Evolutionary conservation across 805 yeast genomes (phyloP), one percentile per base, ranked within the genome.

Genomic region (Kodamaea laetipori): DNA sequence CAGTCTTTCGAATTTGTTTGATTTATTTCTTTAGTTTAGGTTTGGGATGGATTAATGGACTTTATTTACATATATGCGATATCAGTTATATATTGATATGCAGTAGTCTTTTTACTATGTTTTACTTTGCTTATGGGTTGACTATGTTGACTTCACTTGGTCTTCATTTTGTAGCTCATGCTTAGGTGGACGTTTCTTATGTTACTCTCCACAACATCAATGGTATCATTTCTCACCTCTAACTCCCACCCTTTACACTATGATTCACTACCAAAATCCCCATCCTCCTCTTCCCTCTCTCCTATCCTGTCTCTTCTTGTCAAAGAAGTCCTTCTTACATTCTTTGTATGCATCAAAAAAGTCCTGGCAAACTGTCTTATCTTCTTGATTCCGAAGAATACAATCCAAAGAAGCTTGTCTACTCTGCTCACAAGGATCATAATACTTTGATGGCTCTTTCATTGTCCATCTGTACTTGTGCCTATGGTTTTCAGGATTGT

Each of bases 321-420:
- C 59, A 46, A 69, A 71, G 46, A 71, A 71, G 47, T 51, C 58
- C 56, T 82, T 82, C 60, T 86, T 85, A 66, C 99, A 92, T 57
- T 92, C 99, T 47, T 92, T 74, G 61, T 92, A 92, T 0, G 97
- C 97, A 55, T 84, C 89, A 61, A 92, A 94, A 58, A 87, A 92
- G 46, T 86, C 95, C 48, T 70, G 61, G 67, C 79, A 70, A 84
- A 89, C 66, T 64, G 74, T 41, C 72, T 81, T 57, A 58, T 81
- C 70, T 73, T 78, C 71, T 79, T 88, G 71, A 58, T 90, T 87
- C 39, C 85, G 64, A 54, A 88, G 92, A 61, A 92, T 70, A 56
- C 99, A 92, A 51, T 78, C 78, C 51, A 90, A 71, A 34, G 96
- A 86, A 81, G 95, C 92, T 59, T 81, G 82, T 7, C 97, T 76